Base-by-base conservation (phyloP, 768 basidiomycete species). In the Auricularia auricula-judae region DNA sequence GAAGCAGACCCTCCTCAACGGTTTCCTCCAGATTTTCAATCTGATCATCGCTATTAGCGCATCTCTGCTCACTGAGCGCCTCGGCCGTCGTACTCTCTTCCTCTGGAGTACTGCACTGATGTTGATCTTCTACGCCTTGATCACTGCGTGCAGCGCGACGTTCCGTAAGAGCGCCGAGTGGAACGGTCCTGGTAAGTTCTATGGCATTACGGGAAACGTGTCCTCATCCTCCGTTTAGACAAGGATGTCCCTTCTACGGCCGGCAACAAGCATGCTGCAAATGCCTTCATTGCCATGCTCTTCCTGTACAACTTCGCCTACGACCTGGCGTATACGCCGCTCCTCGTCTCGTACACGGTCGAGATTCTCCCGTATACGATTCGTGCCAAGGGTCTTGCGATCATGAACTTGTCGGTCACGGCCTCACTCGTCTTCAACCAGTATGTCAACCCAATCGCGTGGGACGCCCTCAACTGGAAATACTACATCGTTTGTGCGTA, bases 361-460 rank as follows among this genome's bases (percentile, higher is more conserved):
- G 93, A 96, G 75, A 94, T 95, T 75, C 77, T 94, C 63, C 92
- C 92, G 4, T 93, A 81, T 78, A 76, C 78, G 36, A 78, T 94
- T 64, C 91, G 92, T 73, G 91, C 91, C 68, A 93, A 92, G 79
- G 90, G 91, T 63, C 86, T 91, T 79, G 88, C 81, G 68, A 70
- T 93, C 64, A 90, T 93, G 80, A 88, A 84, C 76, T 88, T 93
- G 72, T 76, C 82, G 65, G 83, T 91, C 72, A 90, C 89, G 12
- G 68, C 87, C 64, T 82, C 91, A 4, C 84, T 93, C 68, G 89
- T 95, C 74, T 91, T 95, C 76, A 93, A 92, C 73, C 91, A 91
- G 75, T 91, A 92, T 71, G 84, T 87, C 73, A 93, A 93, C 78
- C 91, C 90, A 42, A 82, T 91, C 72, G 89, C 88, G 39, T 78